Percentiles rank a stretch among this genome's conserved stretches.
phyloP scores from a whole-genome alignment of 352 stramenopile genomes.

The Pythium inflatum region DNA sequence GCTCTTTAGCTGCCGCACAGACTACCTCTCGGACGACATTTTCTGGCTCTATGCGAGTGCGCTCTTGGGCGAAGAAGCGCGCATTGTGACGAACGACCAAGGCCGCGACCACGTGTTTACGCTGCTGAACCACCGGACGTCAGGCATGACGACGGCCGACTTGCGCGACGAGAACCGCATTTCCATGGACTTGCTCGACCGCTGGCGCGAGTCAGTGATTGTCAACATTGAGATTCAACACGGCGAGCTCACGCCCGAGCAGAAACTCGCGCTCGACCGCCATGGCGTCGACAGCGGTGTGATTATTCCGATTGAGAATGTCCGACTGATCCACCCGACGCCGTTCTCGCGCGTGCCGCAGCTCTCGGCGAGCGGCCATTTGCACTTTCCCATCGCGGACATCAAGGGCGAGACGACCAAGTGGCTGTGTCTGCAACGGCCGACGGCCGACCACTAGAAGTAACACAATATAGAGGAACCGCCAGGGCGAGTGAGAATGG shows the following conservation, averaged over 20 bases:
- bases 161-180: constrained; percentile 38
- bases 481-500: background rate
- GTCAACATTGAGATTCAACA: constrained; percentile 81
- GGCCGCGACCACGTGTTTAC: constrained; percentile 95
- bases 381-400: constrained; percentile 62
- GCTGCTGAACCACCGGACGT: constrained; percentile 46
- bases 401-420: background rate
- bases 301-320: constrained; percentile 56
- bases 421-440: constrained; percentile 32
- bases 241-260: constrained; percentile 38
- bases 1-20: constrained; percentile 91
- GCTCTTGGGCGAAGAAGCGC: constrained; percentile 54
- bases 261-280: constrained; percentile 3
- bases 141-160: constrained; percentile 33
- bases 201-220: constrained; percentile 69
- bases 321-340: constrained; percentile 60
- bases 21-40: constrained; percentile 93
- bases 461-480: background rate
- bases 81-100: constrained; percentile 97
- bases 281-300: constrained; percentile 3
- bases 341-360: constrained; percentile 76
- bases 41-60: constrained; percentile 98
- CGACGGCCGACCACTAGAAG: background rate
- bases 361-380: constrained; percentile 38
- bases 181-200: constrained; percentile 72